Percentiles rank a stretch among this genome's conserved stretches.
Conservation (phyloP, 83 land plant species). For the Picea abies region DNA sequence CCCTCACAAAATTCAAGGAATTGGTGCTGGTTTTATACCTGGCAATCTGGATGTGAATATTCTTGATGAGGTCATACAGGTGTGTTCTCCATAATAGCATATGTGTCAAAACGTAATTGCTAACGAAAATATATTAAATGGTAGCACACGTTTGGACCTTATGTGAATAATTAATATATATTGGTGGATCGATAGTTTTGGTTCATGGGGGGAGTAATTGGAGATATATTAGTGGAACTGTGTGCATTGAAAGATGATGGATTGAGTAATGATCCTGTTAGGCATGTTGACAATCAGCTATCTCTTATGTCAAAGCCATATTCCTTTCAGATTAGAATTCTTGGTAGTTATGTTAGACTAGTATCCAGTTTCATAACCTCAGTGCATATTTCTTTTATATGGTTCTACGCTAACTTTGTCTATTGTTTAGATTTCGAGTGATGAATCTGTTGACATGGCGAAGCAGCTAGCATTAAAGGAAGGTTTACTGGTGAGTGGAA, state of each 20-base stretch:
- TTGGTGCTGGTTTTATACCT: conserved; percentile 72
- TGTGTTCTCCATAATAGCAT: conserved; percentile 19
- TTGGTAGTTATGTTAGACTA: not conserved
- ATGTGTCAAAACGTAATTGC: not conserved
- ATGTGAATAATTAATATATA: not conserved
- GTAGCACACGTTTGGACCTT: not conserved
- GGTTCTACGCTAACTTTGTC: not conserved
- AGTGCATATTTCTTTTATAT: not conserved
- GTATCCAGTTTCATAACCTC: not conserved
- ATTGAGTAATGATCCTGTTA: not conserved
- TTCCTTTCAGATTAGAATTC: not conserved
- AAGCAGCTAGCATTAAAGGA: conserved; percentile 53
- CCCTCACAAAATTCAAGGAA: conserved; percentile 72
- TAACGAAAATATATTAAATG: not conserved
- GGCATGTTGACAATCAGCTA: not conserved
- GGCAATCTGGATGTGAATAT: conserved; percentile 53
- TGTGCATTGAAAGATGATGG: not conserved
- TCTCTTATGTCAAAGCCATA: not conserved
- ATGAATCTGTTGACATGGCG: conserved; percentile 60
- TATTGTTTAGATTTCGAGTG: conserved; percentile 43
- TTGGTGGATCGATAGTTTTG: not conserved
- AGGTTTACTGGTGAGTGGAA: conserved; percentile 42
- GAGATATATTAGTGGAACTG: not conserved
- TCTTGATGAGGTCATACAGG: conserved; percentile 59
- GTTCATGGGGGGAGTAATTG: not conserved